A percentile compares a stretch with the other conserved stretches of the same genome.
Evolutionary conservation across 1,284 basidiomycete species (phyloP).

Genomic region (Spongiforma sp.): DNA sequence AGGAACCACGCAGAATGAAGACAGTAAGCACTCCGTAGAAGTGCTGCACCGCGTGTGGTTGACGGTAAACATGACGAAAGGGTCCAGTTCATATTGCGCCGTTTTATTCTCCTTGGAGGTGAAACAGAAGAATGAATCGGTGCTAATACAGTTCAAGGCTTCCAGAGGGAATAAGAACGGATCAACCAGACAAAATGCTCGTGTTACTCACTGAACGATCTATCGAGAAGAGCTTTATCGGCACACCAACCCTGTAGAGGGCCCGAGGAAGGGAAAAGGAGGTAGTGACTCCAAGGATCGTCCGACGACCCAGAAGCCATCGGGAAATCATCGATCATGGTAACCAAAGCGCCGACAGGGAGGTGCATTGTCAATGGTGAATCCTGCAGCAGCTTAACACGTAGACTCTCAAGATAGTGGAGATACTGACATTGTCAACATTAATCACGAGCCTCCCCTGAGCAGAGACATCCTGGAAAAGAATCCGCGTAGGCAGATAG

Average conservation of each 20-base stretch:
- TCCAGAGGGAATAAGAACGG: constrained; percentile 25
- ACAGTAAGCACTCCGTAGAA: constrained; percentile 41
- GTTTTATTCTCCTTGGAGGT: constrained; percentile 30
- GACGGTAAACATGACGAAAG: constrained; percentile 52
- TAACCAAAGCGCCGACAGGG: constrained; percentile 57
- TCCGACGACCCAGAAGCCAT: constrained; percentile 36
- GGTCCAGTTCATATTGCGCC: constrained; percentile 55
- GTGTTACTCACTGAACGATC: constrained; percentile 17
- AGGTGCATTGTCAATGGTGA: constrained; percentile 62
- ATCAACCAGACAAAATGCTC: constrained; percentile 24
- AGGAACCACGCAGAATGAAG: constrained; percentile 52
- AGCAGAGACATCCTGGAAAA: constrained; percentile 55
- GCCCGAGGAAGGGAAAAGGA: constrained; percentile 34
- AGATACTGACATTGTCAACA: constrained; percentile 51
- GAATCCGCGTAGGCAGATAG: constrained; percentile 36
- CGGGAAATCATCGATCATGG: constrained; percentile 58
- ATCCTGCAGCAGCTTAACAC: constrained; percentile 42
- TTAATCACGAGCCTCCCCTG: constrained; percentile 56
- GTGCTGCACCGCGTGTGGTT: constrained; percentile 41
- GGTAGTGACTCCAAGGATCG: constrained; percentile 55
- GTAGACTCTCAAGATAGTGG: neutral
- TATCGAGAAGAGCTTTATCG: constrained; percentile 20
- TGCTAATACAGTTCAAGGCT: constrained; percentile 18
- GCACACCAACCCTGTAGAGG: constrained; percentile 65
- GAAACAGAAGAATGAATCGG: constrained; percentile 50